Base-by-base conservation (phyloP, 1,284 basidiomycete genomes). In the Exobasidium rhododendri region DNA sequence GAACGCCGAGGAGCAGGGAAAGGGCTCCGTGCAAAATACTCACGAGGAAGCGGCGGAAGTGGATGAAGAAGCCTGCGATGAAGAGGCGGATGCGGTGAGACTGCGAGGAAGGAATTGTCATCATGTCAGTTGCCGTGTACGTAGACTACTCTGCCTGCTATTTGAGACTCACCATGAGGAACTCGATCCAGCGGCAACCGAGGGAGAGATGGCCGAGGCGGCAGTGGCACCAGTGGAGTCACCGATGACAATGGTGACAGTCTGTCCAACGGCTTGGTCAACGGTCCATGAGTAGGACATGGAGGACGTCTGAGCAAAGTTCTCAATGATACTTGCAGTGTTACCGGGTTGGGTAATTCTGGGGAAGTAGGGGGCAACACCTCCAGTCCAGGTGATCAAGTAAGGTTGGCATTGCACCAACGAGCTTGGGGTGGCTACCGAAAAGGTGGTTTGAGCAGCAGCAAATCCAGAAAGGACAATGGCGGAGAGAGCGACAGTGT, bases 401-500 rank as follows among this genome's bases (percentile, higher is more conserved):
- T 65, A 57, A 51, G 69, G 67, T 63, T 67, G 67, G 62, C 73
- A 75, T 63, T 71, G 63, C 46, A 62, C 58, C 51, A 75, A 53
- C 7, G 66, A 40, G 30, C 59, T 30, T 22, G 71, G 69, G n/a
- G 71, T 74, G 69, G 60, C 64, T 61, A 73, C 65, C 29, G 32
- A 56, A 56, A 62, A 28, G 13, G 26, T 28, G n/a, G 26, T 28
- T 13, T 4, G 20, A 4, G 47, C 47, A 13, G 26, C 26, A 28
- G 47, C 47, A 50, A 28, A 24, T 10, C 65, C 50, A 43, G 64
- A 58, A 46, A 67, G 55, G 47, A 63, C 63, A 51, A 68, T 10
- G 50, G 57, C 60, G 31, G 62, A 20, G 35, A 40, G 35, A 17
- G 47, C 47, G 20, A 20, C 47, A 50, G 47, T 50, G 47, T 31